Evolutionary conservation across 2,329 filamentous ascomycete genomes (phyloP), one percentile per base, ranked within the genome.

Genomic region (Cladosporium sp.): DNA sequence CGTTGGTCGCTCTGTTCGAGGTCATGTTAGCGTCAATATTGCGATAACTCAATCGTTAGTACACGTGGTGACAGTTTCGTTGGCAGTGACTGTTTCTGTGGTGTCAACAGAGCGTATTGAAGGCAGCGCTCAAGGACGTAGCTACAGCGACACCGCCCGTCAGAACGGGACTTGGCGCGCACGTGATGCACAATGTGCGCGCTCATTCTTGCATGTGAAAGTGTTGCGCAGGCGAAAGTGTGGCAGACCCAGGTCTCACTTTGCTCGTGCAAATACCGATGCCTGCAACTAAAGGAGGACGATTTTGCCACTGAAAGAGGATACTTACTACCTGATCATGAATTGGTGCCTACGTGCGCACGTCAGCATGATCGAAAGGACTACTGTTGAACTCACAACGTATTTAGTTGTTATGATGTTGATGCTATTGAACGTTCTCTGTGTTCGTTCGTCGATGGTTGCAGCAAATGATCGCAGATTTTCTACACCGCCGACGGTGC

Each of bases 321-420:
- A 32, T 32, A 57, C 55, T 51, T 57, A 57, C 53, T 32, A 57
- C 48, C 35, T 50, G 45, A 57, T 57, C 55, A 57, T 50, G 32
- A 17, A 28, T 35, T 19, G 20, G 22, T 25, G 45, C 55, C 55
- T 57, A 51, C 47, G 34, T 24, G 25, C 15, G 45, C 45, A 35
- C 37, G 55, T 57, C 44, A 57, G 55, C 55, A 57, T 45, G 55
- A 57, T 57, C 55, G 55, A 57, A 51, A 51, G 32, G 17, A 45
- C 12, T 36, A 51, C 34, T 44, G 7, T n/a, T 50, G 19, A 37
- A 57, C 47, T 57, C 48, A 57, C 55, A 28, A 47, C 13, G 25
- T 36, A 47, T 45, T 17, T 20, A 37, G 20, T n/a, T 37, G 47
- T 32, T 32, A 24, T 37, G 19, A n/a, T 45, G 6, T 28, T n/a